These are phyloP conservation scores for Neurospora crassa DNA, from an alignment of 2,329 filamentous ascomycete genomes.

Conservation along the genomic window DNA sequence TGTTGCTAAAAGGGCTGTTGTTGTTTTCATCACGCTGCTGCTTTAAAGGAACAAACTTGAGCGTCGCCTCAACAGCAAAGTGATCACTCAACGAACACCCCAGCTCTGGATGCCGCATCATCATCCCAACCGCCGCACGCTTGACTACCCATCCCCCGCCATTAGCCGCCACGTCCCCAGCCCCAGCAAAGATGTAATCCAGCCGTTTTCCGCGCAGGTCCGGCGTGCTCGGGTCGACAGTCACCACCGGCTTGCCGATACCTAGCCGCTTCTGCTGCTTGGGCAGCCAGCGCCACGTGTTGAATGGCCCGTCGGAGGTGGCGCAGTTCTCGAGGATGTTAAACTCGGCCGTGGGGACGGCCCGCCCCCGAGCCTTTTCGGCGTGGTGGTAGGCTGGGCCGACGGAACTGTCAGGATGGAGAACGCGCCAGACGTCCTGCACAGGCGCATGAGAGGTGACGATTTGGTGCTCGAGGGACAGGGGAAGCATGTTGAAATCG, in stretches of 20 bases:
- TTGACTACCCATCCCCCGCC: conserved; percentile 57
- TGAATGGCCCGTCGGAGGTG: conserved; percentile 76
- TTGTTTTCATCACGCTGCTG: not conserved
- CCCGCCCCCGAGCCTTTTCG: conserved; percentile 55
- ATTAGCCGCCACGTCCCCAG: conserved; percentile 27
- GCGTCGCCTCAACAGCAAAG: conserved; percentile 78
- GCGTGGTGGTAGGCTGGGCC: conserved; percentile 59
- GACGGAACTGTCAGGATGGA: conserved; percentile 76
- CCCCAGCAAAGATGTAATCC: conserved; percentile 85
- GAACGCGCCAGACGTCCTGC: conserved; percentile 71
- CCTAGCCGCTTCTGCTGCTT: conserved; percentile 57
- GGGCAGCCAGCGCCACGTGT: conserved; percentile 89
- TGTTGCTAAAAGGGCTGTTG: not conserved
- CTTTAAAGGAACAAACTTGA: conserved; percentile 37
- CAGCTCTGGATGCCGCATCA: conserved; percentile 67
- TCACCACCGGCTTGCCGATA: conserved; percentile 49
- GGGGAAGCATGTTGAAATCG: conserved; percentile 94
- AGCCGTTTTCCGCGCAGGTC: conserved; percentile 77
- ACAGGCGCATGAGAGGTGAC: conserved; percentile 71
- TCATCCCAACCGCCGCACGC: conserved; percentile 66
- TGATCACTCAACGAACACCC: conserved; percentile 88
- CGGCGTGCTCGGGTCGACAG: conserved; percentile 52
- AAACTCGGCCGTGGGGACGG: conserved; percentile 65
- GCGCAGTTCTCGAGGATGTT: conserved; percentile 76
- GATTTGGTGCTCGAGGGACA: conserved; percentile 73